Evolutionary conservation across 176 grass and related monocot species (phyloP).

Genomic region (Dactylis glomerata): DNA sequence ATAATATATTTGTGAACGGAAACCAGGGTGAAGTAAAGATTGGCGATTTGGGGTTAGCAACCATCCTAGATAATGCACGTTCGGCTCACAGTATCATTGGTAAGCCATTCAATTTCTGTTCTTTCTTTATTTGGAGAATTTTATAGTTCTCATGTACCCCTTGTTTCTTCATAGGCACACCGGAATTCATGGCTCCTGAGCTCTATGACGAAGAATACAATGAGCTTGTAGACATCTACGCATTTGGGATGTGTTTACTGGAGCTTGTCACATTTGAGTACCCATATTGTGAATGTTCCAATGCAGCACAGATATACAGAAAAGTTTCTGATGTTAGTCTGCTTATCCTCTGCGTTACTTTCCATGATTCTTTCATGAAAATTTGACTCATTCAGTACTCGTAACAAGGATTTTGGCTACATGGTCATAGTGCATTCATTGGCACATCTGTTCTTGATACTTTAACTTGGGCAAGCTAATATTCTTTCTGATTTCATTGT

Average conservation of each 20-base stretch:
- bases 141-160: slow-evolving; percentile 12
- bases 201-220: slow-evolving; percentile 83
- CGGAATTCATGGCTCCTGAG: slow-evolving; percentile 84
- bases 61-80: slow-evolving; percentile 65
- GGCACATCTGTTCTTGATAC: background rate
- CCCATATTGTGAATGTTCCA: slow-evolving; percentile 75
- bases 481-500: background rate
- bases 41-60: slow-evolving; percentile 76
- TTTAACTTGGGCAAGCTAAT: background rate
- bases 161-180: slow-evolving; percentile 48
- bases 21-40: slow-evolving; percentile 87
- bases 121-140: background rate
- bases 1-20: slow-evolving; percentile 84
- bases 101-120: slow-evolving; percentile 20
- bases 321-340: slow-evolving; percentile 65
- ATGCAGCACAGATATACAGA: slow-evolving; percentile 81
- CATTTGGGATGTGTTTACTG: slow-evolving; percentile 82
- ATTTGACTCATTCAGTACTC: background rate
- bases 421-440: background rate
- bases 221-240: slow-evolving; percentile 79
- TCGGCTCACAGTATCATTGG: slow-evolving; percentile 81
- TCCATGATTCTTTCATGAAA: background rate
- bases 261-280: slow-evolving; percentile 87
- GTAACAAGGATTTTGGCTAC: background rate
- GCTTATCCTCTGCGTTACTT: background rate